phyloP scores from a whole-genome alignment of 176 grass and related monocot genomes.

The Puya raimondii region DNA sequence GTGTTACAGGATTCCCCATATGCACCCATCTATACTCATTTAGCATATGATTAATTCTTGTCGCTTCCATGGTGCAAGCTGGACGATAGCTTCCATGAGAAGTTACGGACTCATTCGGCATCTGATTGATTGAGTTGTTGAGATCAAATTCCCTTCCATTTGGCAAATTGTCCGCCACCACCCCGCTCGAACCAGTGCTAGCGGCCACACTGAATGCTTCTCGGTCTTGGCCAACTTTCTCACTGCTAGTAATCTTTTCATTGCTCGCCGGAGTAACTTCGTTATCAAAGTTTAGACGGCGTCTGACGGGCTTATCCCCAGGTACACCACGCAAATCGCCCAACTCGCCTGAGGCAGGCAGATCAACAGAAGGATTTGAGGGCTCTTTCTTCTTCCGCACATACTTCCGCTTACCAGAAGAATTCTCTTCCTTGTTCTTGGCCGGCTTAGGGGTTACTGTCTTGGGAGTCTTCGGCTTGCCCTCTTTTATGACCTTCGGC shows the following conservation, averaged over 20 bases:
- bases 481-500: conserved; percentile 71
- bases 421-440: conserved; percentile 25
- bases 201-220: not conserved
- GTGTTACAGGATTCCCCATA: conserved; percentile 25
- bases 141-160: conserved; percentile 38
- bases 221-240: not conserved
- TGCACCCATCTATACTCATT: conserved; percentile 16
- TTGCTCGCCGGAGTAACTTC: not conserved
- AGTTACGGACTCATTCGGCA: conserved; percentile 15
- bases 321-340: conserved; percentile 14
- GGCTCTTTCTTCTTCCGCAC: conserved; percentile 44
- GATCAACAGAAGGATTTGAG: conserved; percentile 11
- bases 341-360: conserved; percentile 1
- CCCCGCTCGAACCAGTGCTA: not conserved
- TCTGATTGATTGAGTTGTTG: conserved; percentile 32
- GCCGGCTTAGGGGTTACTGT: conserved; percentile 5
- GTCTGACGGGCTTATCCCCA: conserved; percentile 31
- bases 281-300: conserved; percentile 45
- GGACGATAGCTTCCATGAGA: conserved; percentile 20
- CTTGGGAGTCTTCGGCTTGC: conserved; percentile 43
- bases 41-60: conserved; percentile 25
- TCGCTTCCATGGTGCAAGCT: conserved; percentile 14
- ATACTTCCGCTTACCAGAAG: conserved; percentile 61
- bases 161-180: conserved; percentile 13
- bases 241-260: not conserved